phyloP scores from a whole-genome alignment of 2,329 filamentous ascomycete species.

The Zasmidium cellare region DNA sequence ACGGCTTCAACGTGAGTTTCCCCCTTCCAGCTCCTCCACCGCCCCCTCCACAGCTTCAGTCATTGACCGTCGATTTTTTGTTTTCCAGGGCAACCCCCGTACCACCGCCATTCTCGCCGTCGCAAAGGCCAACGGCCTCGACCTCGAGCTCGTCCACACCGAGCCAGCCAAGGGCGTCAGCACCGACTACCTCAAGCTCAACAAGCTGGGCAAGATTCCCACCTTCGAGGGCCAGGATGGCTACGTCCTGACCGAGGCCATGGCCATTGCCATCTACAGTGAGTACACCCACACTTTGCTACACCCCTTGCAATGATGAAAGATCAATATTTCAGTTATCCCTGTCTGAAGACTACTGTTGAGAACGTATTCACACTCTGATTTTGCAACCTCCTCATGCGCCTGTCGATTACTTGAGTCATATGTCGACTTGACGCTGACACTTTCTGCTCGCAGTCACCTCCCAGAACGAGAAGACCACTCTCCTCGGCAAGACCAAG shows the following conservation, averaged over 20 bases:
- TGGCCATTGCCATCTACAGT: constrained; percentile 98
- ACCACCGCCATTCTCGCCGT: constrained; percentile 85
- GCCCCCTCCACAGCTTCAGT: constrained; percentile 11
- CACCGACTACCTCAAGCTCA: constrained; percentile 79
- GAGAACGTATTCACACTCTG: constrained; percentile 84
- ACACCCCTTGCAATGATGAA: constrained; percentile 64
- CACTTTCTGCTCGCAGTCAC: constrained; percentile 65
- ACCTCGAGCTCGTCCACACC: constrained; percentile 79
- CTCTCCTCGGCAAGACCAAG: constrained; percentile 99
- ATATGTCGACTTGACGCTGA: constrained; percentile 4
- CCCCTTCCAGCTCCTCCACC: constrained; percentile 3
- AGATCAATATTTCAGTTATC: constrained; percentile 83
- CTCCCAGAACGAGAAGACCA: constrained; percentile 99
- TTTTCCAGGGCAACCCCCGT: constrained; percentile 76
- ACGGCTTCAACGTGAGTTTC: constrained; percentile 72
- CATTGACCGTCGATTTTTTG: constrained; percentile 5
- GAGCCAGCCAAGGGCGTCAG: constrained; percentile 64
- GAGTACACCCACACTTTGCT: constrained; percentile 50
- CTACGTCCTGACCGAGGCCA: constrained; percentile 82
- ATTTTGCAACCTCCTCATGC: constrained; percentile 36
- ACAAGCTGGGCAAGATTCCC: constrained; percentile 87
- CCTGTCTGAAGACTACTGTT: constrained; percentile 96
- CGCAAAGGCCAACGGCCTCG: constrained; percentile 95
- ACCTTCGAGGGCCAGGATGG: constrained; percentile 91
- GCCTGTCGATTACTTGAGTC: background rate